A percentile compares a stretch with the other conserved stretches of the same genome.
phyloP scores from a whole-genome alignment of 345 rosid genomes.

The Populus deltoides region DNA sequence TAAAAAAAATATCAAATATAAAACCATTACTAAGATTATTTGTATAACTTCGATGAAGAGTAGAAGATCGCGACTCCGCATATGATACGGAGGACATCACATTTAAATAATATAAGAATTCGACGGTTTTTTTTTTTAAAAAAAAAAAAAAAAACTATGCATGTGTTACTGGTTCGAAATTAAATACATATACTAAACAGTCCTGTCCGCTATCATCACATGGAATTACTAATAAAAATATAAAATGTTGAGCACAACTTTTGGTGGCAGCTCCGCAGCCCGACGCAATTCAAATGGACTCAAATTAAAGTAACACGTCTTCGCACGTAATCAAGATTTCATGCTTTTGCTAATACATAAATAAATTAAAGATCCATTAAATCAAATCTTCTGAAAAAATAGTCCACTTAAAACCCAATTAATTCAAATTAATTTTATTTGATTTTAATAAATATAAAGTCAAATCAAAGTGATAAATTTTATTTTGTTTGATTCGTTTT shows the following conservation, averaged over 20 bases:
- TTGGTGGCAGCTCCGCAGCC: conserved; percentile 18
- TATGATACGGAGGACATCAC: neutral
- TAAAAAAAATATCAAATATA: too few species aligned
- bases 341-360: neutral
- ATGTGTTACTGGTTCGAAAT: neutral
- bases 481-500: too few species aligned
- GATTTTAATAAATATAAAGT: too few species aligned
- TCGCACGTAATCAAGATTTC: conserved; percentile 13
- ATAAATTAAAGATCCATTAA: too few species aligned
- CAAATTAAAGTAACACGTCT: conserved; percentile 12
- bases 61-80: neutral
- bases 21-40: too few species aligned
- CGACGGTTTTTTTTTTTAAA: too few species aligned
- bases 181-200: neutral
- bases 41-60: too few species aligned
- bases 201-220: too few species aligned
- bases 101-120: neutral
- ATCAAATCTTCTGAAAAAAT: too few species aligned
- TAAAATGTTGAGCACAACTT: conserved; percentile 21
- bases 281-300: conserved; percentile 21
- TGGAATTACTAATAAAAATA: neutral
- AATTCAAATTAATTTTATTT: too few species aligned
- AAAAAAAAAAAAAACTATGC: neutral
- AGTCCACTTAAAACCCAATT: too few species aligned
- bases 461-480: too few species aligned